phyloP scores from a whole-genome alignment of 345 rosid genomes.

The Lepidium sativum region DNA sequence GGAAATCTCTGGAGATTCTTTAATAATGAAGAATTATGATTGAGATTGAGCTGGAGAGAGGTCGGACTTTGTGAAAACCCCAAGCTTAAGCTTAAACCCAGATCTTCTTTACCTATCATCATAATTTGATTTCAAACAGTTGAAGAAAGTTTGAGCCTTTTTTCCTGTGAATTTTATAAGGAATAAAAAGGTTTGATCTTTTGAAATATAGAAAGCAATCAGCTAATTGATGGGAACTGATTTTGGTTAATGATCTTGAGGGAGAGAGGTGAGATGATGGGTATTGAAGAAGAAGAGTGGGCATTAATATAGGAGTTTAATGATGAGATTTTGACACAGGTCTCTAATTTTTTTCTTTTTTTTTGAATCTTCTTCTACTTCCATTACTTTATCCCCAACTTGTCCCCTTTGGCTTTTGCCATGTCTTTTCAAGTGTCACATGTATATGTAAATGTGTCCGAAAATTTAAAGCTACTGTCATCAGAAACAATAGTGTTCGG shows the following conservation, averaged over 20 bases:
- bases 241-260: background rate
- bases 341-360: background rate
- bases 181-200: background rate
- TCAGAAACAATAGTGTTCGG: background rate
- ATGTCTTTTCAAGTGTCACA: conserved; percentile 3
- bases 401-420: conserved; percentile 13
- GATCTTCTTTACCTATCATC: conserved; percentile 69
- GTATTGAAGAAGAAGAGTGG: background rate
- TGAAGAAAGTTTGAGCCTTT: background rate
- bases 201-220: background rate
- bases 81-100: conserved; percentile 77
- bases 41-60: conserved; percentile 21
- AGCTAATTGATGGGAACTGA: background rate
- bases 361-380: background rate
- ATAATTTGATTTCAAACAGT: conserved; percentile 1
- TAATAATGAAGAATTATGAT: conserved; percentile 34
- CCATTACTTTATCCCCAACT: conserved; percentile 16
- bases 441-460: background rate
- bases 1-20: conserved; percentile 21
- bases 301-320: conserved; percentile 25
- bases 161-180: background rate
- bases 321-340: conserved; percentile 25
- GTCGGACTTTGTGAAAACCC: conserved; percentile 40
- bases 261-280: conserved; percentile 8
- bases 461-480: background rate